These are phyloP conservation scores for Malassezia sp. DNA, from an alignment of 1,284 basidiomycete genomes.

Conservation along the genomic window DNA sequence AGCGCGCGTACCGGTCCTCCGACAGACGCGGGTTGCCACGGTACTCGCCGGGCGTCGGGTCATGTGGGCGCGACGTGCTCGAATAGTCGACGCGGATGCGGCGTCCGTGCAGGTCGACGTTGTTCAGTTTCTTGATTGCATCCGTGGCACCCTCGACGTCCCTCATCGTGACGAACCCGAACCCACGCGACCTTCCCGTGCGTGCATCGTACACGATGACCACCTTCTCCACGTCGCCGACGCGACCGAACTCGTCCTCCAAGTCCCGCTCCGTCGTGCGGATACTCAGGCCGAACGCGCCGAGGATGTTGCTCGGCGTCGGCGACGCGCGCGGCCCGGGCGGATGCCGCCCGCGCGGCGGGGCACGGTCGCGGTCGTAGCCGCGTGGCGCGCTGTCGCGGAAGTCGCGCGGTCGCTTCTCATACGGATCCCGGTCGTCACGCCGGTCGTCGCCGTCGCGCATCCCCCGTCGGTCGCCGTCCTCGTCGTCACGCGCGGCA, in stretches of 20 bases:
- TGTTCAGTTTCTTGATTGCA: conserved; percentile 83
- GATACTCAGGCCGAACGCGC: conserved; percentile 91
- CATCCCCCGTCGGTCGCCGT: conserved; percentile 15
- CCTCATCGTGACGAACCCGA: conserved; percentile 92
- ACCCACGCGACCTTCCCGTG: conserved; percentile 89
- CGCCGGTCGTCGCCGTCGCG: conserved; percentile 21
- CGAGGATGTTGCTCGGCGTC: conserved; percentile 79
- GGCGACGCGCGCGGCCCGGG: conserved; percentile 17
- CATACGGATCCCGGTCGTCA: conserved; percentile 9
- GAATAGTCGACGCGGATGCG: conserved; percentile 94
- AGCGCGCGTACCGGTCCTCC: conserved; percentile 24
- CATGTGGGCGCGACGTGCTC: conserved; percentile 80
- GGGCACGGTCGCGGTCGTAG: conserved; percentile 1
- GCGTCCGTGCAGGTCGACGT: conserved; percentile 83
- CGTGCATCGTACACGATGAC: conserved; percentile 97
- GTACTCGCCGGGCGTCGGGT: conserved; percentile 93
- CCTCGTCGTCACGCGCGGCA: conserved; percentile 15
- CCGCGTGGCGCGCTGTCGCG: neutral
- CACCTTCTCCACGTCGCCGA: conserved; percentile 75
- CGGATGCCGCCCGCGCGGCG: conserved; percentile 3
- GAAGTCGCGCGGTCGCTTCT: neutral
- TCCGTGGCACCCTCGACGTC: conserved; percentile 70
- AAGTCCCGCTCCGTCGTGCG: conserved; percentile 85
- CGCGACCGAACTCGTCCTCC: conserved; percentile 80
- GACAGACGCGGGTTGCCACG: conserved; percentile 31